Conservation (phyloP, 306 rosid genomes). For the Casuarina equisetifolia region DNA sequence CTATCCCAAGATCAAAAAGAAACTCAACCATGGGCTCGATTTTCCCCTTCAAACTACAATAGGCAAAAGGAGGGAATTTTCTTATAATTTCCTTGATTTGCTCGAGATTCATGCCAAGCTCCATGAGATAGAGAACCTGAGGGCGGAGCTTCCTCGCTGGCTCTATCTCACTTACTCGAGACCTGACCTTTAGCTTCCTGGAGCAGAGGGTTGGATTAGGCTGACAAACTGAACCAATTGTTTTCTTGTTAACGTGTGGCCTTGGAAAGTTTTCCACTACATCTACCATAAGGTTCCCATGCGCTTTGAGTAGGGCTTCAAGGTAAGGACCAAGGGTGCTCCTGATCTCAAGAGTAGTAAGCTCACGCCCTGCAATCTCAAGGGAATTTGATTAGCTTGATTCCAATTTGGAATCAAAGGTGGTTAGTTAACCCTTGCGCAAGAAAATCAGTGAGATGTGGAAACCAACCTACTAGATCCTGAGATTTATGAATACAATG, state of each 20-base stretch:
- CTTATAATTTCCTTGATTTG: constrained; percentile 57
- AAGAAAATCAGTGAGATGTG: constrained; percentile 27
- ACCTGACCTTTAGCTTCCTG: constrained; percentile 61
- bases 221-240: constrained; percentile 25
- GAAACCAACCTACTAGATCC: constrained; percentile 83
- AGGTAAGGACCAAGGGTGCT: constrained; percentile 74
- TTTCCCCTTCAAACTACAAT: constrained; percentile 87
- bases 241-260: constrained; percentile 56
- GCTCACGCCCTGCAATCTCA: constrained; percentile 69
- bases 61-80: constrained; percentile 68
- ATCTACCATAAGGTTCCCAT: constrained; percentile 52
- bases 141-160: constrained; percentile 69
- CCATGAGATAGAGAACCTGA: constrained; percentile 67
- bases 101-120: constrained; percentile 78
- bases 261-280: constrained; percentile 73
- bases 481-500: constrained; percentile 73
- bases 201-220: constrained; percentile 35
- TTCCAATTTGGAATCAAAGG: constrained; percentile 18
- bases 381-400: constrained; percentile 23
- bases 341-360: constrained; percentile 87
- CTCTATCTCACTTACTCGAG: constrained; percentile 63
- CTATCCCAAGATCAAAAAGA: constrained; percentile 78
- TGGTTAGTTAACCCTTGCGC: not conserved
- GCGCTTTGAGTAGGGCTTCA: constrained; percentile 69
- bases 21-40: constrained; percentile 87